A percentile compares a stretch with the other conserved stretches of the same genome.
These are phyloP conservation scores for Truncatella angustata DNA, from an alignment of 2,329 filamentous ascomycete species.

Conservation along the genomic window DNA sequence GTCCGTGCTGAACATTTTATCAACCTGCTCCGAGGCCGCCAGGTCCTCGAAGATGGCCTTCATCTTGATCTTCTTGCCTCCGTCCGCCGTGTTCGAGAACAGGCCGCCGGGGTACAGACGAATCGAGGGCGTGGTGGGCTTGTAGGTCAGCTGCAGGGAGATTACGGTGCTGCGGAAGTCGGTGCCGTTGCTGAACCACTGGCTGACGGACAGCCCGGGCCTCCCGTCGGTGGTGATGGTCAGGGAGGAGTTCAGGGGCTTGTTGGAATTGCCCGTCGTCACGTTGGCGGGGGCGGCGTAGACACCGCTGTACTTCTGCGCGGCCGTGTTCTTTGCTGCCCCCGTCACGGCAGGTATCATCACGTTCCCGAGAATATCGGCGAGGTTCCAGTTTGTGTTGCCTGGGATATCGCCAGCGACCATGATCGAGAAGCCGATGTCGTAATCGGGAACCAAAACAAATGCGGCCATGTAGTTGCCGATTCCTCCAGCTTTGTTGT, in stretches of 20 bases:
- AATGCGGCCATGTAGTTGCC: constrained; percentile 36
- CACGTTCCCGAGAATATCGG: constrained; percentile 25
- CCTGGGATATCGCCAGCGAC: constrained; percentile 30
- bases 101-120: constrained; percentile 31
- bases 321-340: constrained; percentile 26
- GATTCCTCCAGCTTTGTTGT: constrained; percentile 38
- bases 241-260: constrained; percentile 26
- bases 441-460: constrained; percentile 40
- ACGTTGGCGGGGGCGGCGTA: constrained; percentile 19
- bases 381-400: constrained; percentile 26
- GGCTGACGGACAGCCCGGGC: constrained; percentile 25
- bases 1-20: constrained; percentile 34
- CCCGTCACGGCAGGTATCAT: constrained; percentile 28
- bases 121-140: constrained; percentile 24
- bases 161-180: constrained; percentile 25
- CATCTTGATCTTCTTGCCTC: constrained; percentile 27
- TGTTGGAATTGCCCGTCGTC: background rate
- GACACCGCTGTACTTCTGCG: constrained; percentile 23
- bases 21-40: constrained; percentile 15
- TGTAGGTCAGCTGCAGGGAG: constrained; percentile 22
- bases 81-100: constrained; percentile 18
- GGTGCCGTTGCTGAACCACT: constrained; percentile 32
- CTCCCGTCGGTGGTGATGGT: constrained; percentile 26
- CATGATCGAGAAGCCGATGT: constrained; percentile 39
- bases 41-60: constrained; percentile 32